phyloP scores from a whole-genome alignment of 2,329 filamentous ascomycete species.

The Colletotrichum sojae region DNA sequence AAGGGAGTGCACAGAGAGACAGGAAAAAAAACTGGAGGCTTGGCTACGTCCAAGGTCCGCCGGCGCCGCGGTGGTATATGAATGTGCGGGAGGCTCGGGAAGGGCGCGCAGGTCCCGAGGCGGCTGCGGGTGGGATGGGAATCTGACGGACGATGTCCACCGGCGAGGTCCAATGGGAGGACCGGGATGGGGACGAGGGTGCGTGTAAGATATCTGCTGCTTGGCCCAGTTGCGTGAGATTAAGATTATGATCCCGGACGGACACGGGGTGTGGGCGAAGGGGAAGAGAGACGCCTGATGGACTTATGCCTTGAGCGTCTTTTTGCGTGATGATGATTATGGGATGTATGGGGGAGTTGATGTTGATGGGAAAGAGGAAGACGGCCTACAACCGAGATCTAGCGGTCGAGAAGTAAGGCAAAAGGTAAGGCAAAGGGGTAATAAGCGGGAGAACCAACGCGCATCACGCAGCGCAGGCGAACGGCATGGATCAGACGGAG shows the following conservation, averaged over 20 bases:
- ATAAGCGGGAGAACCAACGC: neutral
- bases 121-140: constrained; percentile 28
- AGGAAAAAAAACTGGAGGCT: constrained; percentile 26
- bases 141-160: constrained; percentile 21
- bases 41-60: constrained; percentile 25
- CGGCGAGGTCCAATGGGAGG: constrained; percentile 10
- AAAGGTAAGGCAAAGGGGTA: neutral
- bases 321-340: neutral
- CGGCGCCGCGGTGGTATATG: constrained; percentile 32
- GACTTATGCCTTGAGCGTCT: constrained; percentile 5
- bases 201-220: constrained; percentile 5
- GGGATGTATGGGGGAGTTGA: neutral
- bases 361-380: neutral
- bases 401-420: neutral
- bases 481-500: constrained; percentile 30
- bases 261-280: neutral
- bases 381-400: neutral
- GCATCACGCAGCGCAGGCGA: constrained; percentile 9
- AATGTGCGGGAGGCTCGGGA: constrained; percentile 34
- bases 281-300: constrained; percentile 2
- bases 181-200: constrained; percentile 10
- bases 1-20: neutral
- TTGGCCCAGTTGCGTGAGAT: constrained; percentile 27
- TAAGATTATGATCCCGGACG: constrained; percentile 20
- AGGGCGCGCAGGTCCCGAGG: constrained; percentile 25